These are phyloP conservation scores for Rubia yunnanensis DNA, from an alignment of 257 asterid species.

Conservation along the genomic window DNA sequence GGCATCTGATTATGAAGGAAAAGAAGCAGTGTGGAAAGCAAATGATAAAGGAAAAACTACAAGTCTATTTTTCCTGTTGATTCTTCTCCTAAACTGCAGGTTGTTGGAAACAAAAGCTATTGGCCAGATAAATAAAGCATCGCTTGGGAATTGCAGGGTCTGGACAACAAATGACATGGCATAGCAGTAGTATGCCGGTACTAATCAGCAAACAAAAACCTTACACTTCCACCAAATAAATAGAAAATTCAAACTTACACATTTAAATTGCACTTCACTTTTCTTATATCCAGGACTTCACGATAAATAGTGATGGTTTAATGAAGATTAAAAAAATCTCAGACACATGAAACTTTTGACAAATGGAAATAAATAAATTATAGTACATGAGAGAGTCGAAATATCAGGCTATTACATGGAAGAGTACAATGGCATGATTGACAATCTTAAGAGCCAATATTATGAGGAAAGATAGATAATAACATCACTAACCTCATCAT, in stretches of 20 bases:
- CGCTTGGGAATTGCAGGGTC: neutral
- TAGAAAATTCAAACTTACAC: neutral
- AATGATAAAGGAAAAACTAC: neutral
- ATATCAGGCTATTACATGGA: neutral
- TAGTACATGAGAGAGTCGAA: neutral
- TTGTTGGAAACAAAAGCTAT: neutral
- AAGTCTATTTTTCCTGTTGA: neutral
- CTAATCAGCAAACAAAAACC: neutral
- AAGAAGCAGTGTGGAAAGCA: neutral
- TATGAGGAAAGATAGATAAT: neutral
- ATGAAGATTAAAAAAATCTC: neutral
- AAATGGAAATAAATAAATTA: neutral
- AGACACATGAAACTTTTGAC: neutral
- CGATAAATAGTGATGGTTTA: neutral
- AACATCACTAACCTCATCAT: slow-evolving; percentile 74
- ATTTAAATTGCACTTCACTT: neutral
- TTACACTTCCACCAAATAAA: neutral
- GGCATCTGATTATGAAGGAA: neutral
- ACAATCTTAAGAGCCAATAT: neutral
- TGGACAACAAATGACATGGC: neutral
- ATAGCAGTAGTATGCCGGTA: too few relatives aligned
- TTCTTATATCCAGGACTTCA: neutral
- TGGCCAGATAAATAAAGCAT: neutral
- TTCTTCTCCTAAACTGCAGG: neutral
- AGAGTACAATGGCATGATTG: neutral